Evolutionary conservation across 1,139 yeast species (phyloP).

Genomic region (Nakaseomyces nivariensis): DNA sequence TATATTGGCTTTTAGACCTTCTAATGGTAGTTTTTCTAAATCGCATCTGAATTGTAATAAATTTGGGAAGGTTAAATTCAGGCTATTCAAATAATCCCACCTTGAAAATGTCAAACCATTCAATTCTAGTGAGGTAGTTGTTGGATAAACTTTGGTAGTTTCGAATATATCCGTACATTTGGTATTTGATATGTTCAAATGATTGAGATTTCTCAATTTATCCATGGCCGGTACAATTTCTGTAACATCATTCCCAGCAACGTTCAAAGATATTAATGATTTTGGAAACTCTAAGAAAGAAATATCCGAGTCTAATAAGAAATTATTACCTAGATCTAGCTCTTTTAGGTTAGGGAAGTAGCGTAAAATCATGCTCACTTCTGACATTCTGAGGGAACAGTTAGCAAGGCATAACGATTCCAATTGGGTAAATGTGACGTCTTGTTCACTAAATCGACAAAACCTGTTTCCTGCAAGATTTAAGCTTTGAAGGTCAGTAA

Average conservation of each 20-base stretch:
- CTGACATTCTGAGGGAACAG: slow-evolving; percentile 4
- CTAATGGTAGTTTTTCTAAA: background rate
- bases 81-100: slow-evolving; percentile 43
- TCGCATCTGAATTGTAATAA: background rate
- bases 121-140: slow-evolving; percentile 32
- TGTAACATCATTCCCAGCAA: slow-evolving; percentile 7
- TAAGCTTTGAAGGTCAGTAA: slow-evolving; percentile 37
- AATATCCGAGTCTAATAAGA: background rate
- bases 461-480: slow-evolving; percentile 59
- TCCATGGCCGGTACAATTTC: background rate
- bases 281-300: slow-evolving; percentile 26
- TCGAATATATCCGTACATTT: slow-evolving; percentile 20
- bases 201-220: background rate
- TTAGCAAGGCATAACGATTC: slow-evolving; percentile 2
- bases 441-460: background rate
- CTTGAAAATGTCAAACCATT: slow-evolving; percentile 36
- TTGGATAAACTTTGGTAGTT: slow-evolving; percentile 3
- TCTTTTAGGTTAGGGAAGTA: background rate
- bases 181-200: slow-evolving; percentile 41
- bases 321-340: slow-evolving; percentile 3
- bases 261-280: slow-evolving; percentile 6
- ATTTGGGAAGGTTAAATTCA: slow-evolving; percentile 32
- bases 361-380: slow-evolving; percentile 14
- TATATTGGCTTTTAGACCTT: background rate
- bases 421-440: background rate